Conservation (phyloP, 257 asterid genomes). For the Solanum sitiens region DNA sequence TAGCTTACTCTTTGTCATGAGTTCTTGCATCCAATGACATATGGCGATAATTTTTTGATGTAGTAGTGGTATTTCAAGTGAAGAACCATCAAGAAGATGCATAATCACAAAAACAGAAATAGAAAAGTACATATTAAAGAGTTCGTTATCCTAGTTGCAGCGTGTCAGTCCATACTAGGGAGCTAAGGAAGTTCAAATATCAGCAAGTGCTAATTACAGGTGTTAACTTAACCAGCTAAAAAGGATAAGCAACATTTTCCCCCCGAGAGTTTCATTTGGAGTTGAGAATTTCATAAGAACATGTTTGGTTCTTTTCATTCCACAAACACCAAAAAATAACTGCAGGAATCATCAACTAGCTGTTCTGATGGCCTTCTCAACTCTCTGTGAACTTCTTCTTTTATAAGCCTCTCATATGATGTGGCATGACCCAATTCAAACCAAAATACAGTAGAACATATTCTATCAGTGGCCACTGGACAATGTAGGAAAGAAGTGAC, state of each 20-base stretch:
- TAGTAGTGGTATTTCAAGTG: neutral
- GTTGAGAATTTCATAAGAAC: neutral
- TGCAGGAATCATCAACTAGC: neutral
- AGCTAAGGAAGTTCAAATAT: neutral
- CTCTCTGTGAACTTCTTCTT: neutral
- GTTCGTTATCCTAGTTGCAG: neutral
- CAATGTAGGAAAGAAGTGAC: neutral
- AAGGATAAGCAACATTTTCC: neutral
- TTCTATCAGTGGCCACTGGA: neutral
- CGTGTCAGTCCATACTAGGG: neutral
- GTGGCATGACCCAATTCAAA: neutral
- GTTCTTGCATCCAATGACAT: neutral
- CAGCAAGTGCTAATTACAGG: neutral
- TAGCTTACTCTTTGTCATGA: neutral
- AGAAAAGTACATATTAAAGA: neutral
- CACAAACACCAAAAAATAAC: neutral
- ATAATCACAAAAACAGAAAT: neutral
- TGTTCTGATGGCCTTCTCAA: neutral
- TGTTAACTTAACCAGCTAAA: neutral
- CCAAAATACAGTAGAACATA: neutral
- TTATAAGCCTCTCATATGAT: neutral
- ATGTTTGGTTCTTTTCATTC: neutral
- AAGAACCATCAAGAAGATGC: neutral
- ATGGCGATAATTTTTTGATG: neutral
- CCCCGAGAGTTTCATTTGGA: neutral